Evolutionary conservation across 2,329 filamentous ascomycete genomes (phyloP), one percentile per base, ranked within the genome.

Genomic region (Colletotrichum tropicicola): DNA sequence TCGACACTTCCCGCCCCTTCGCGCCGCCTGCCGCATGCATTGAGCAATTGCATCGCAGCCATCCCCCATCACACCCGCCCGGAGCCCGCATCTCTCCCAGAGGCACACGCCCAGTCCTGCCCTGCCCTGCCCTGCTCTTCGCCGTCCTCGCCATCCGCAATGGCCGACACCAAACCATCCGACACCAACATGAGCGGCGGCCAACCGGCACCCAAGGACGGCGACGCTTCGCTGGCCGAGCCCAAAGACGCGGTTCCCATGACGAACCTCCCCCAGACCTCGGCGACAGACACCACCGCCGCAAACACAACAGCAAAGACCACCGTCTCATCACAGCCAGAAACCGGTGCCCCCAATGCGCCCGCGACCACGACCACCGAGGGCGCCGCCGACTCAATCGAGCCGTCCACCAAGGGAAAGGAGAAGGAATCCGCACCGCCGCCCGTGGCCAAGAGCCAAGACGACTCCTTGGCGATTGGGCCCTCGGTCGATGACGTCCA

Each of bases 381-480:
- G 28, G 68, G 70, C 49, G 56, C 68, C 48, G 41, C 43, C 37
- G 43, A 58, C 47, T 54, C 55, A 51, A 59, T 52, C 44, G 53
- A 61, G 28, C 52, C 53, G 32, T 62, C 70, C 10, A 66, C 71
- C 53, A 77, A 78, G 69, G 76, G 74, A 43, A 80, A 81, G 65
- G 76, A 74, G 56, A 75, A 73, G 59, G 73, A 76, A 37, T 55
- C 68, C 6, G 37, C 69, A 13, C 69, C 72, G 15, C 66, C 73
- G 6, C 73, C 73, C 10, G 73, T 70, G 1, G 57, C 69, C 9
- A 78, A 77, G 65, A 74, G 75, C 67, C 68, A 70, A 28, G 72
- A 75, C 59, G 77, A 79, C 51, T 73, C 72, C 12, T 74, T 82
- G 59, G 81, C 81, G 45, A 82, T 84, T 67, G 82, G 81, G 32